Percentiles rank a stretch among this genome's conserved stretches.
Evolutionary conservation across 352 stramenopile genomes (phyloP).

Genomic region (Phytophthora ohioensis): DNA sequence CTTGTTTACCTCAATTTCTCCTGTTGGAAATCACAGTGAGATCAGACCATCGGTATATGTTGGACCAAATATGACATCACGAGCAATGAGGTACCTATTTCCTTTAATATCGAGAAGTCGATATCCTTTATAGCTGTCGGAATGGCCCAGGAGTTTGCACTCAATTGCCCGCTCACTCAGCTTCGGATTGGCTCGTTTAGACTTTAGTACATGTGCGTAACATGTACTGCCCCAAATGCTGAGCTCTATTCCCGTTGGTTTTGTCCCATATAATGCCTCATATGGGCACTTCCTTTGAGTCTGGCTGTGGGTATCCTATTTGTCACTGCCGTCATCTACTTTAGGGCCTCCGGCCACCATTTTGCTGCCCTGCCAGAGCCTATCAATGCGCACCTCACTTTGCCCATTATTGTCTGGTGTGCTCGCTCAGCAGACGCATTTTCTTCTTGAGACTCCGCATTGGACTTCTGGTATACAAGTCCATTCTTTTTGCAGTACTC

Average conservation of each 20-base stretch:
- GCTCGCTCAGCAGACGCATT: conserved; percentile 12
- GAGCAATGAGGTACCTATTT: not conserved
- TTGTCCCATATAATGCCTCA: conserved; percentile 19
- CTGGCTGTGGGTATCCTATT: conserved; percentile 14
- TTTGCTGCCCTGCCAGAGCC: conserved; percentile 6
- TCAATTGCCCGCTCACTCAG: conserved; percentile 2
- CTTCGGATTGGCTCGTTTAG: conserved; percentile 1
- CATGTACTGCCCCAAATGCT: not conserved
- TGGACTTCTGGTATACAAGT: conserved; percentile 9
- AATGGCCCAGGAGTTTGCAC: not conserved
- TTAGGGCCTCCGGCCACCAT: conserved; percentile 15
- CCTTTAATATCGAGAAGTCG: conserved; percentile 11
- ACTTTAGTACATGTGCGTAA: not conserved
- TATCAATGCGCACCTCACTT: conserved; percentile 5
- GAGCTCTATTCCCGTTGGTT: not conserved
- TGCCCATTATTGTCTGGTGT: conserved; percentile 17
- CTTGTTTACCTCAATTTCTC: not conserved
- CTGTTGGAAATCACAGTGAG: conserved; percentile 4
- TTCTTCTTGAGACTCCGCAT: conserved; percentile 6
- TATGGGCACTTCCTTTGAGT: conserved; percentile 12
- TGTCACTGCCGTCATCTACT: conserved; percentile 3
- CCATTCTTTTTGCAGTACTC: conserved; percentile 1
- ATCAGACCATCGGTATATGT: not conserved
- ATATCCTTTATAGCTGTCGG: not conserved
- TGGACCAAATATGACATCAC: conserved; percentile 3